Evolutionary conservation across 371 early-diverging fungal genomes (phyloP).

Genomic region (Syncephalastrum sp.): DNA sequence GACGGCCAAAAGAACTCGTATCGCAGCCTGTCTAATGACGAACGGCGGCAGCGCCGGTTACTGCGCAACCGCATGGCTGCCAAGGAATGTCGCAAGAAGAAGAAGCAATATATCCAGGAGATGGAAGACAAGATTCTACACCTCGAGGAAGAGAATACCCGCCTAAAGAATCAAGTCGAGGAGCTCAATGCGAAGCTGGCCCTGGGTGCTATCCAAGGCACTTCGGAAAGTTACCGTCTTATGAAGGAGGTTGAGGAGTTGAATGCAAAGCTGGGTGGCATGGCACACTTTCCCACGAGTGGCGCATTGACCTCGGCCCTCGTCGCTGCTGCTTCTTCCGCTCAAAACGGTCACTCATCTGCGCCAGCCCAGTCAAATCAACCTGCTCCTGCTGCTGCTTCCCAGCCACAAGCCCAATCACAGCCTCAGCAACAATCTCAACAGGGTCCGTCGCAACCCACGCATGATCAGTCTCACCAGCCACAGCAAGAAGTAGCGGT

Average conservation of each 20-base stretch:
- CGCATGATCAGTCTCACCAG: no score
- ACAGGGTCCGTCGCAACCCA: neutral
- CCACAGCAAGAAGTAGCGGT: no score
- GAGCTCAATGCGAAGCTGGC: constrained; percentile 66
- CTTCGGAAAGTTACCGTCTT: constrained; percentile 56
- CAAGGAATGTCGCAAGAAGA: constrained; percentile 83
- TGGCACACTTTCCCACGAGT: constrained; percentile 36
- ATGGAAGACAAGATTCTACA: constrained; percentile 66
- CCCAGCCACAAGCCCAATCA: constrained; percentile 9
- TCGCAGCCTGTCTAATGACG: constrained; percentile 59
- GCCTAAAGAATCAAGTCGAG: constrained; percentile 61
- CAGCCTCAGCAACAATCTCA: constrained; percentile 6
- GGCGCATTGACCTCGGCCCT: constrained; percentile 33
- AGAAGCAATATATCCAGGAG: constrained; percentile 73
- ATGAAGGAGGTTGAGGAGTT: constrained; percentile 70
- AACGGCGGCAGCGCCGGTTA: constrained; percentile 74
- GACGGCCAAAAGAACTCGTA: constrained; percentile 21
- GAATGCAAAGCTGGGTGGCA: constrained; percentile 66
- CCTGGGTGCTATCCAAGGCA: constrained; percentile 55
- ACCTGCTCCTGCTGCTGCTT: constrained; percentile 8
- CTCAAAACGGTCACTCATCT: constrained; percentile 12
- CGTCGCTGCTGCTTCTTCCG: constrained; percentile 25
- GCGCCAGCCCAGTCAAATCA: constrained; percentile 1
- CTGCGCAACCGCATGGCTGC: constrained; percentile 78
- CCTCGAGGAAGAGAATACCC: constrained; percentile 66